phyloP scores from a whole-genome alignment of 805 yeast genomes.

The Teunomyces panamensis region DNA sequence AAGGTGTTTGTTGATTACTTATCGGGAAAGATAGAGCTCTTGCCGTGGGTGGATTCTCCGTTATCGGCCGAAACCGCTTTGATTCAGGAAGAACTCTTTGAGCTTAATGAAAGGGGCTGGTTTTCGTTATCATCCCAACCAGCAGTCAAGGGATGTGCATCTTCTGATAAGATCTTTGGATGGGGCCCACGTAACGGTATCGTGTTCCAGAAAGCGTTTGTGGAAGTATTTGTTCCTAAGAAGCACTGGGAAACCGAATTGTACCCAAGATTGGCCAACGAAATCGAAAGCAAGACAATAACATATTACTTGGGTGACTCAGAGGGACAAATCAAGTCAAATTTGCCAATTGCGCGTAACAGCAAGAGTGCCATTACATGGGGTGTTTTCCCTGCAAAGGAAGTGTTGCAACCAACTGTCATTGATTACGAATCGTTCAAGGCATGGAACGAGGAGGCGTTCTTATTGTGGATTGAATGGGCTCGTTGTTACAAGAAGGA shows the following conservation, averaged over 20 bases:
- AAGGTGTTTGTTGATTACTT: constrained; percentile 69
- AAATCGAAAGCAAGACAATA: constrained; percentile 42
- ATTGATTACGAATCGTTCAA: constrained; percentile 88
- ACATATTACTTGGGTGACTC: constrained; percentile 77
- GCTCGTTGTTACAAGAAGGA: constrained; percentile 66
- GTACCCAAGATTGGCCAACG: constrained; percentile 46
- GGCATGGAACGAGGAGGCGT: constrained; percentile 97
- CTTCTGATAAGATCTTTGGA: constrained; percentile 86
- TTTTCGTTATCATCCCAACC: constrained; percentile 97
- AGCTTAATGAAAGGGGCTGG: constrained; percentile 68
- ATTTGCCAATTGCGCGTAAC: constrained; percentile 41
- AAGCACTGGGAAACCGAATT: constrained; percentile 61
- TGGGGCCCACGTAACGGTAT: constrained; percentile 95
- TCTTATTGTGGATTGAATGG: constrained; percentile 91
- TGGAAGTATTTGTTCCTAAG: constrained; percentile 74
- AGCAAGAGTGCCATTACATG: constrained; percentile 87
- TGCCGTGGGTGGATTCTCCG: constrained; percentile 92
- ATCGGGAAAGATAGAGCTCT: constrained; percentile 66
- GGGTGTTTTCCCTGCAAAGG: constrained; percentile 95
- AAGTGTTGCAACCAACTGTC: constrained; percentile 86
- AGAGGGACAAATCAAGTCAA: constrained; percentile 56
- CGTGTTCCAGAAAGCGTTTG: constrained; percentile 90
- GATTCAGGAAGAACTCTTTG: constrained; percentile 86
- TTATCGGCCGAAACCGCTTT: constrained; percentile 86
- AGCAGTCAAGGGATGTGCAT: constrained; percentile 73